Percentiles rank a stretch among this genome's conserved stretches.
Evolutionary conservation across 176 grass and related monocot species (phyloP).

Genomic region (Luzula sylvatica): DNA sequence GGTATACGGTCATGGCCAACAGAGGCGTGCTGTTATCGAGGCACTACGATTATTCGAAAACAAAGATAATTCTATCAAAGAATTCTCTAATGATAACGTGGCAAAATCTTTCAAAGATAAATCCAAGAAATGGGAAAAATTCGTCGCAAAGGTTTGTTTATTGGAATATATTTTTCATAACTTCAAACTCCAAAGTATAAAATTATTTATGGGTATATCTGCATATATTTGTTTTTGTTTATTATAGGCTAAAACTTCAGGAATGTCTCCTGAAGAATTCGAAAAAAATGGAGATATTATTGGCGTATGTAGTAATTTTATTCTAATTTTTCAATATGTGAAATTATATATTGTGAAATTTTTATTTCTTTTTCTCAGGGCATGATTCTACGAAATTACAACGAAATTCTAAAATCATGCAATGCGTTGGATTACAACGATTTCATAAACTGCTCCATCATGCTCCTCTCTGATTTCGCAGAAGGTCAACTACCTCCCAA

Average conservation of each 20-base stretch:
- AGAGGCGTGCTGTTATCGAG: slow-evolving; percentile 84
- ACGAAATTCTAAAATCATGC: slow-evolving; percentile 75
- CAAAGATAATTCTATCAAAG: slow-evolving; percentile 24
- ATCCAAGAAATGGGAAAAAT: slow-evolving; percentile 91
- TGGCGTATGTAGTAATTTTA: slow-evolving; percentile 44
- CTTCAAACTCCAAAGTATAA: too few species aligned
- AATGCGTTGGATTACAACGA: slow-evolving; percentile 96
- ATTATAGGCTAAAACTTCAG: slow-evolving; percentile 89
- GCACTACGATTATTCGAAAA: slow-evolving; percentile 51
- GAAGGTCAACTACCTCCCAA: slow-evolving; percentile 48
- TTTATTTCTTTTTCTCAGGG: slow-evolving; percentile 37
- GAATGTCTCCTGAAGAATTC: slow-evolving; percentile 63
- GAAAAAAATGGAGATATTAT: slow-evolving; percentile 66
- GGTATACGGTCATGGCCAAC: slow-evolving; percentile 88
- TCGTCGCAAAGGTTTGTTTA: slow-evolving; percentile 64
- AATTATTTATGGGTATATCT: too few species aligned
- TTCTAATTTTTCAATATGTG: background rate
- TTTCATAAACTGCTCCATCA: slow-evolving; percentile 80
- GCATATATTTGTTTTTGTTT: slow-evolving; percentile 5
- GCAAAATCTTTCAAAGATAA: slow-evolving; percentile 68
- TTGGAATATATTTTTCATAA: too few species aligned
- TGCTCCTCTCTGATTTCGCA: slow-evolving; percentile 62
- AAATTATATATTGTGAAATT: slow-evolving; percentile 19
- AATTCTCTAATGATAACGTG: slow-evolving; percentile 39
- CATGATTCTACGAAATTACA: slow-evolving; percentile 65